Base-by-base conservation (phyloP, 2,329 filamentous ascomycete genomes). In the Nothophoma quercina region DNA sequence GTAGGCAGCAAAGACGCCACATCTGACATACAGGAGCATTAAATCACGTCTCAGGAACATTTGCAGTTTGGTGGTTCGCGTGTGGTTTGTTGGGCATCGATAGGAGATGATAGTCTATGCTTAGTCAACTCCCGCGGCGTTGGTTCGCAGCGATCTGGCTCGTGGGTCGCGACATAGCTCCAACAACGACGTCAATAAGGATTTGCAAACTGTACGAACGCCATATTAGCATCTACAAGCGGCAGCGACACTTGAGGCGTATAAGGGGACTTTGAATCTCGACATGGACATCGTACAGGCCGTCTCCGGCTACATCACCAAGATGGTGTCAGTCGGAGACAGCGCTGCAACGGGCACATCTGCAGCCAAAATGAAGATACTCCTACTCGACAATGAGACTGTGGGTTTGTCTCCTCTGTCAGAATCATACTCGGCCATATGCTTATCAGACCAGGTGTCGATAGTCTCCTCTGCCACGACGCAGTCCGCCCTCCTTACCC, bases 351-450 rank as follows among this genome's bases (percentile, higher is more conserved):
- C 85, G 48, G 84, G 85, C 55, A 83, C 85, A 35, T 82, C 88
- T 42, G 88, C 90, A 18, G 85, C 90, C 33, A 98, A 97, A 81
- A 99, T 99, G 95, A 99, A 99, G 86, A 95, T 98, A 56, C 80
- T 99, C 51, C 81, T 99, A 59, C 81, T 99, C 65, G 95, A 99
- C 76, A 88, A 86, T 77, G 95, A 98, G 77, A 99, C 95, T 62
- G 86, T 87, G 79, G 75, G 84, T 80, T 73, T 77, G 76, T 78
- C 69, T 68, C 40, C 70, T 73, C 70, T 55, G 67, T 67, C 69
- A 62, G 35, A 33, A 8, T 19, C n/a, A 7, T 12, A 9, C 12
- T 25, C 13, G 33, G 32, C 7, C 29, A 34, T 25, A 28, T 38
- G n/a, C 63, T 74, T 16, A 69, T n/a, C 46, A 35, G 36, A 19